These are phyloP conservation scores for Omphalotus guepiniiformis DNA, from an alignment of 768 basidiomycete species.

Conservation along the genomic window DNA sequence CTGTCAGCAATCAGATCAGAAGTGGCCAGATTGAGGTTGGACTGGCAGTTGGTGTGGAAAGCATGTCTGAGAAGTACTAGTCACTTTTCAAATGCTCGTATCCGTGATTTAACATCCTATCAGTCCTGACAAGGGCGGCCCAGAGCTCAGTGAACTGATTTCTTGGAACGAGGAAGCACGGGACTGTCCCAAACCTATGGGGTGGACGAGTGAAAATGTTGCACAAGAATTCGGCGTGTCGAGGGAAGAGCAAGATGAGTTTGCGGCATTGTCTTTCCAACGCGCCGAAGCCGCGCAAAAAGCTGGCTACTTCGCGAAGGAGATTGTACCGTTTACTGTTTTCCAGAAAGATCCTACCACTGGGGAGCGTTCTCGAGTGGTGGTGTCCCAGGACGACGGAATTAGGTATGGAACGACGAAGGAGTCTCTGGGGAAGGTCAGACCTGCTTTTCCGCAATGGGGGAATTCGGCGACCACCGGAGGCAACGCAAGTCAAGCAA, in stretches of 20 bases:
- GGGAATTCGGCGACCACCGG: slow-evolving; percentile 70
- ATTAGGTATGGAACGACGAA: slow-evolving; percentile 72
- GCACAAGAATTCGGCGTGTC: slow-evolving; percentile 69
- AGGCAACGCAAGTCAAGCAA: slow-evolving; percentile 59
- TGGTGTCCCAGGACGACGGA: slow-evolving; percentile 70
- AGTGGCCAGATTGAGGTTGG: slow-evolving; percentile 80
- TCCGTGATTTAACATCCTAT: slow-evolving; percentile 7
- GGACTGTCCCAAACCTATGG: slow-evolving; percentile 73
- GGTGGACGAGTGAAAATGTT: slow-evolving; percentile 88
- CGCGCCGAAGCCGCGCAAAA: slow-evolving; percentile 74
- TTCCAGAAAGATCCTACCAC: slow-evolving; percentile 54
- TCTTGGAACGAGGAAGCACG: slow-evolving; percentile 48
- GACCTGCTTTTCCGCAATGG: slow-evolving; percentile 82
- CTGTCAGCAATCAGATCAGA: slow-evolving; percentile 71
- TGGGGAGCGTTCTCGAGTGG: slow-evolving; percentile 47
- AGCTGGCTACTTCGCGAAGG: slow-evolving; percentile 56
- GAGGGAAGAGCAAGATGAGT: slow-evolving; percentile 71
- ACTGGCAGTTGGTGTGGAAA: slow-evolving; percentile 79
- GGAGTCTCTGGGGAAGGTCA: slow-evolving; percentile 58
- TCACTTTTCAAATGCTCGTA: neutral
- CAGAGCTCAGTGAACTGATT: slow-evolving; percentile 58
- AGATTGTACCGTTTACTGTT: slow-evolving; percentile 76
- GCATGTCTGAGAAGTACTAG: slow-evolving; percentile 73
- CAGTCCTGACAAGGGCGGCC: slow-evolving; percentile 64
- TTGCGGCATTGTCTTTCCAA: slow-evolving; percentile 72